phyloP scores from a whole-genome alignment of 2,329 filamentous ascomycete genomes.

The Berkeleyomyces rouxiae region DNA sequence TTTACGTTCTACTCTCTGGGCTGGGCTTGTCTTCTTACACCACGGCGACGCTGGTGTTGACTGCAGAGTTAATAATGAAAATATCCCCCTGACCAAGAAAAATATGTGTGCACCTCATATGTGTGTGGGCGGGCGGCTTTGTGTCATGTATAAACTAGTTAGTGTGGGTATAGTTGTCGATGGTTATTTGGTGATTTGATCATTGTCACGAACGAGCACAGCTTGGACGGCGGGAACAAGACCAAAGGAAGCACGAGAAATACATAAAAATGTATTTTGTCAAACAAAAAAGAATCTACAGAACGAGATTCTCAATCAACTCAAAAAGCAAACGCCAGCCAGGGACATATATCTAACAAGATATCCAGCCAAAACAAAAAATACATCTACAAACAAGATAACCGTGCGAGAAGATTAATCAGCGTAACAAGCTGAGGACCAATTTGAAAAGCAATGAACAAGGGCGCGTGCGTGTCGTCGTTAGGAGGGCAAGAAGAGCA shows the following conservation, averaged over 20 bases:
- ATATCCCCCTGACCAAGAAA: neutral
- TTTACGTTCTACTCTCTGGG: neutral
- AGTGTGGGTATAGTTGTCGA: neutral
- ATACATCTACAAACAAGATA: neutral
- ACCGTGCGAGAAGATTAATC: neutral
- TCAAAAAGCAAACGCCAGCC: neutral
- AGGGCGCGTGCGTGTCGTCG: constrained; percentile 1
- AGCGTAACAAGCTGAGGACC: neutral
- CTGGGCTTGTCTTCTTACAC: neutral
- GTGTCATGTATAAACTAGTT: neutral
- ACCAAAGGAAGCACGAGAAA: constrained; percentile 9
- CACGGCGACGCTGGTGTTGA: neutral
- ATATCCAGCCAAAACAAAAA: neutral
- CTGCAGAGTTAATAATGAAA: neutral
- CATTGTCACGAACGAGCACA: neutral
- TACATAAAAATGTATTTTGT: constrained; percentile 12
- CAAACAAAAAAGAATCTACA: neutral
- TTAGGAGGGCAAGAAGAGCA: neutral
- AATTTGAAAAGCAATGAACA: constrained; percentile 11
- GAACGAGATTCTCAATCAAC: neutral
- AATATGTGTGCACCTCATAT: too few relatives aligned
- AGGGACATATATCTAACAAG: neutral
- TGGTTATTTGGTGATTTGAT: neutral
- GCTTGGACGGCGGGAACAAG: neutral
- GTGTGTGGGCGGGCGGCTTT: too few relatives aligned